Conservation (phyloP, 2,329 filamentous ascomycete genomes). For the Arthrinium phaeospermum region DNA sequence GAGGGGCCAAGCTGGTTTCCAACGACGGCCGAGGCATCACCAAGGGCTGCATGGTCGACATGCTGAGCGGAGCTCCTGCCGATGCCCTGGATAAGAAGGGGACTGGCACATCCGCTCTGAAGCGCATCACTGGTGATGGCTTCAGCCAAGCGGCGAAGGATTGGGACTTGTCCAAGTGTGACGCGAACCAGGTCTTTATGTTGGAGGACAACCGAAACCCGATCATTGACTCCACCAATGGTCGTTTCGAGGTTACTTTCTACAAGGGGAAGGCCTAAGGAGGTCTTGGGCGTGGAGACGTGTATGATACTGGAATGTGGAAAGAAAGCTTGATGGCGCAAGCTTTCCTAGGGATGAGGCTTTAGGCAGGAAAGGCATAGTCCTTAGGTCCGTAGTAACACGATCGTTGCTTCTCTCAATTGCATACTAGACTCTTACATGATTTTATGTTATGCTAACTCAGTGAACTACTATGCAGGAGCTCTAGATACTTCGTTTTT, state of each 20-base stretch:
- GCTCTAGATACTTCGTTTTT: too few relatives aligned
- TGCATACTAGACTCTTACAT: too few relatives aligned
- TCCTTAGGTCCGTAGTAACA: too few relatives aligned
- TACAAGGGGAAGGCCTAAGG: neutral
- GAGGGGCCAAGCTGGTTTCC: conserved; percentile 29
- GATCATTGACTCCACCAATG: conserved; percentile 18
- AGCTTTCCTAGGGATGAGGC: too few relatives aligned
- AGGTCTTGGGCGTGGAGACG: neutral
- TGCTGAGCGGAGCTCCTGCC: conserved; percentile 30
- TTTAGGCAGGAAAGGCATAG: too few relatives aligned
- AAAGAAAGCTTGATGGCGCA: too few relatives aligned
- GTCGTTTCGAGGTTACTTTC: conserved; percentile 15
- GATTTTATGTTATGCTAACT: too few relatives aligned
- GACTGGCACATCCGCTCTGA: conserved; percentile 25
- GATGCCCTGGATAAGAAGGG: conserved; percentile 26
- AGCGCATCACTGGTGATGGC: conserved; percentile 26
- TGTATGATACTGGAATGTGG: too few relatives aligned
- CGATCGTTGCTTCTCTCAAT: too few relatives aligned
- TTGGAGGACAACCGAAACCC: neutral
- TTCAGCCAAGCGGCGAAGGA: conserved; percentile 31
- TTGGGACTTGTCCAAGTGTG: conserved; percentile 11
- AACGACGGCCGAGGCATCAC: conserved; percentile 29
- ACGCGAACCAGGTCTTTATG: conserved; percentile 15
- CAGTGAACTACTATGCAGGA: too few relatives aligned
- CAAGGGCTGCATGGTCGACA: conserved; percentile 27